Evolutionary conservation across 768 basidiomycete species (phyloP).

Genomic region (Sarcodon aspratus): DNA sequence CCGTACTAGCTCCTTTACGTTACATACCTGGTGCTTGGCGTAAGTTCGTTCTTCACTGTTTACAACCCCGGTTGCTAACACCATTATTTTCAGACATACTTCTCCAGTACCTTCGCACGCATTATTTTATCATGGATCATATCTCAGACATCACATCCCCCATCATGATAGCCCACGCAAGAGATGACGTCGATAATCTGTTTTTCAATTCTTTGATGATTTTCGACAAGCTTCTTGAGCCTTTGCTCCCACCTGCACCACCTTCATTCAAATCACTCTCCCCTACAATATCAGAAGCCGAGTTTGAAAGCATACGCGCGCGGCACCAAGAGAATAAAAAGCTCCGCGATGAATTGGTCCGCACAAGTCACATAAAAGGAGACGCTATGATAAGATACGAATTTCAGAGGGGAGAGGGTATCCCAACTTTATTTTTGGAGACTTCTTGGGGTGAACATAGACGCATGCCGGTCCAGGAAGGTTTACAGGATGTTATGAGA

Average conservation of each 20-base stretch:
- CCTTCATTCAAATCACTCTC: slow-evolving; percentile 20
- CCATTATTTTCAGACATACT: neutral
- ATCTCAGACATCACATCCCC: slow-evolving; percentile 53
- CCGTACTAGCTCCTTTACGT: slow-evolving; percentile 60
- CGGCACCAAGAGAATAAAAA: slow-evolving; percentile 28
- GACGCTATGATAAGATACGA: slow-evolving; percentile 40
- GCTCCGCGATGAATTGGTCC: slow-evolving; percentile 33
- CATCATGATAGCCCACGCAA: slow-evolving; percentile 63
- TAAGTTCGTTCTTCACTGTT: slow-evolving; percentile 24
- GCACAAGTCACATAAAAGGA: slow-evolving; percentile 29
- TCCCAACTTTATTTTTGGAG: slow-evolving; percentile 46
- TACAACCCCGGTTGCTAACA: neutral
- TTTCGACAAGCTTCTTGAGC: slow-evolving; percentile 57
- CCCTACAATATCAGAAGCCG: slow-evolving; percentile 19
- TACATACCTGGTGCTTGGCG: slow-evolving; percentile 50
- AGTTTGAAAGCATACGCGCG: slow-evolving; percentile 32
- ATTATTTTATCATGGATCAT: neutral
- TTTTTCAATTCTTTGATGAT: slow-evolving; percentile 55
- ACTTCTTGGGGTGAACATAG: slow-evolving; percentile 49
- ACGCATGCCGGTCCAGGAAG: slow-evolving; percentile 47
- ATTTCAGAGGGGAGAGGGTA: slow-evolving; percentile 28
- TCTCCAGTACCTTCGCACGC: slow-evolving; percentile 1
- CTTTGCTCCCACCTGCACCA: slow-evolving; percentile 42
- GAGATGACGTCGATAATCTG: slow-evolving; percentile 66
- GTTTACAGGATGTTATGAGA: slow-evolving; percentile 47